phyloP scores from a whole-genome alignment of 2,329 filamentous ascomycete genomes.

The Lojkania enalia region DNA sequence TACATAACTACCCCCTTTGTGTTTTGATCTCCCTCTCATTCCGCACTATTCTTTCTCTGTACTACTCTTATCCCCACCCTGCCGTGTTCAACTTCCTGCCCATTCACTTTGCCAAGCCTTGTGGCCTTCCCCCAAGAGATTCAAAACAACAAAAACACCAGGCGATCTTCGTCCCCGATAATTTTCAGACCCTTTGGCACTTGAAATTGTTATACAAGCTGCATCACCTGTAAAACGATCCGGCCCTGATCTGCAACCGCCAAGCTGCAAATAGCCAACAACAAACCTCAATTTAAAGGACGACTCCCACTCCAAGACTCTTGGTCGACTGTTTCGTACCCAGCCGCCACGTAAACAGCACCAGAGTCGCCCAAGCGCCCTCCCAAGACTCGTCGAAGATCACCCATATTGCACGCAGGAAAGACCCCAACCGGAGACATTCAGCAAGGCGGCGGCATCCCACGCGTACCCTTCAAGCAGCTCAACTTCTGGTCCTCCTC shows the following conservation, averaged over 20 bases:
- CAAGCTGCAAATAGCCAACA: constrained; percentile 31
- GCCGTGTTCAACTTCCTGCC: constrained; percentile 32
- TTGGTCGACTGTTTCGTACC: constrained; percentile 25
- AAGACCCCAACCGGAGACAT: constrained; percentile 17
- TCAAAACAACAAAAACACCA: constrained; percentile 29
- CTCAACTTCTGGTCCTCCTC: constrained; percentile 14
- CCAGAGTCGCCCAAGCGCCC: constrained; percentile 13
- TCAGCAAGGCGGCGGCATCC: constrained; percentile 34
- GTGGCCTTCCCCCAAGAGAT: constrained; percentile 26
- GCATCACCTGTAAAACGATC: constrained; percentile 23
- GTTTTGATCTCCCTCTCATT: constrained; percentile 10
- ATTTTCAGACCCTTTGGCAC: constrained; percentile 26
- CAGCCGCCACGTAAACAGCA: constrained; percentile 26
- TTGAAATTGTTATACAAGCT: constrained; percentile 23
- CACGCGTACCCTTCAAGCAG: constrained; percentile 27
- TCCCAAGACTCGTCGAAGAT: constrained; percentile 9
- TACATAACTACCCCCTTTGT: constrained; percentile 10
- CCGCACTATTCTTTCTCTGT: constrained; percentile 13
- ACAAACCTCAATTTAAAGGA: constrained; percentile 15
- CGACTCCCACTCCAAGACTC: constrained; percentile 25
- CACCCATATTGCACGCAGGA: constrained; percentile 5
- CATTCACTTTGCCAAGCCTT: constrained; percentile 26
- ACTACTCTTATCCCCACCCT: constrained; percentile 30
- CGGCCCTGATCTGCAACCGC: constrained; percentile 21
- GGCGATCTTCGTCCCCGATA: constrained; percentile 24